A percentile compares a stretch with the other conserved stretches of the same genome.
phyloP scores from a whole-genome alignment of 495 filamentous ascomycete genomes.

The Trichocladium uniseriatum region DNA sequence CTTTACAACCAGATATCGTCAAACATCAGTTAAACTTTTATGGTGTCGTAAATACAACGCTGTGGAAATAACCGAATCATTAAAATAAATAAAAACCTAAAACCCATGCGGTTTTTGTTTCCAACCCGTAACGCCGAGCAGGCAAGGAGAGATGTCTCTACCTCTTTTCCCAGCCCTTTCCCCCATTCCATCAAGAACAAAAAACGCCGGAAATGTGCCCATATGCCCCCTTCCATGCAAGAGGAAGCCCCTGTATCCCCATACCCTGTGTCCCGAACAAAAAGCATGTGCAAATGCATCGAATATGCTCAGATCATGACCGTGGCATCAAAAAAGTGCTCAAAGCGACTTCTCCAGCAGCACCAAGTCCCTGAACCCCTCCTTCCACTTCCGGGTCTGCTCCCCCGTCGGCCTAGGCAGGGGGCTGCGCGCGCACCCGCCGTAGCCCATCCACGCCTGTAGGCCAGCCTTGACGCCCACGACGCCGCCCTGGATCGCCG shows the following conservation, averaged over 20 bases:
- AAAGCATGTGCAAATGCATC: neutral
- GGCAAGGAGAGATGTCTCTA: neutral
- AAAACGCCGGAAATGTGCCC: neutral
- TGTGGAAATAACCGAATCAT: neutral
- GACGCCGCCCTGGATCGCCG: conserved; percentile 75
- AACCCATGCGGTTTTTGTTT: neutral
- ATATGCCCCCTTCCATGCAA: neutral
- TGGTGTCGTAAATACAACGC: neutral
- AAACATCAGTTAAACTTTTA: no score
- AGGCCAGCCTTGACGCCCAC: conserved; percentile 77
- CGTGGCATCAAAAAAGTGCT: conserved; percentile 3
- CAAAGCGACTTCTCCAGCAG: conserved; percentile 49
- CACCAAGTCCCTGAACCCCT: conserved; percentile 66
- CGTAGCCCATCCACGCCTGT: conserved; percentile 70
- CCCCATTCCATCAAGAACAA: neutral
- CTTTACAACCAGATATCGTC: no score
- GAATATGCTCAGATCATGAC: neutral
- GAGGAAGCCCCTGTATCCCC: no score
- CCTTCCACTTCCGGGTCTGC: conserved; percentile 53
- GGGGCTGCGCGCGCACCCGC: conserved; percentile 65
- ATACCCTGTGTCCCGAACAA: no score
- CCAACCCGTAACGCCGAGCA: neutral
- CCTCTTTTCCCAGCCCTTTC: neutral
- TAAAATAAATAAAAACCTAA: neutral
- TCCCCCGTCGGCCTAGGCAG: conserved; percentile 58